phyloP scores from a whole-genome alignment of 202 grass and related monocot genomes.

The Cymbopogon flexuosus region DNA sequence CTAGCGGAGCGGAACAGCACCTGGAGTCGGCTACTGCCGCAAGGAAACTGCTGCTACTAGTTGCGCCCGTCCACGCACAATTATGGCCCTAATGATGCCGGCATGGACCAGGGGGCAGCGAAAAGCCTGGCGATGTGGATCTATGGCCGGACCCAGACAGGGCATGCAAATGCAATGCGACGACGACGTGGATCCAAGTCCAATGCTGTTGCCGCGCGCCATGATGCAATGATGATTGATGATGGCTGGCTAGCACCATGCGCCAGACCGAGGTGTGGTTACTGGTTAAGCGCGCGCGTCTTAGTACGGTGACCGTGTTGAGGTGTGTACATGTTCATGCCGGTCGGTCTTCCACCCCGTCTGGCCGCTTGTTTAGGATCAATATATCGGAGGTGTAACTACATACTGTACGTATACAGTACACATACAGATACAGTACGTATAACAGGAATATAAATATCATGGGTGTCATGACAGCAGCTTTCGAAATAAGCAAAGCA shows the following conservation, averaged over 20 bases:
- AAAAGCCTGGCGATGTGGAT: not conserved
- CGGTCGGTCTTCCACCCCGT: too few species aligned
- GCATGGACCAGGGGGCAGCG: not conserved
- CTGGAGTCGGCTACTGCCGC: not conserved
- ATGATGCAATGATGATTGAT: not conserved
- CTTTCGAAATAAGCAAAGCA: constrained; percentile 5
- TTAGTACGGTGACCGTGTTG: too few species aligned
- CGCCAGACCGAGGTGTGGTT: too few species aligned
- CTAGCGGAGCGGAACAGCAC: not conserved
- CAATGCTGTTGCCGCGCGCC: not conserved
- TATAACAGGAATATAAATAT: too few species aligned
- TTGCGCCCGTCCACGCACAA: constrained; percentile 1
- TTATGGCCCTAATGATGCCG: constrained; percentile 17
- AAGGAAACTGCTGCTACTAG: too few species aligned
- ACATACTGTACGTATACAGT: too few species aligned
- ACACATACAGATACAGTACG: too few species aligned
- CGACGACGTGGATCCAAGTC: not conserved
- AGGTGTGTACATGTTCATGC: too few species aligned
- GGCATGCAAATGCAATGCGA: not conserved
- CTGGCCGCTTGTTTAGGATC: too few species aligned
- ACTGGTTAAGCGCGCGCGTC: too few species aligned
- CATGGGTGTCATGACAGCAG: not conserved
- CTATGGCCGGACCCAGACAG: not conserved
- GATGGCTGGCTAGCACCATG: too few species aligned
- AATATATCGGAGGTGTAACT: too few species aligned